Percentiles rank a stretch among this genome's conserved stretches.
Evolutionary conservation across 2,329 filamentous ascomycete genomes (phyloP).

Genomic region (Emmonsiellopsis sp.): DNA sequence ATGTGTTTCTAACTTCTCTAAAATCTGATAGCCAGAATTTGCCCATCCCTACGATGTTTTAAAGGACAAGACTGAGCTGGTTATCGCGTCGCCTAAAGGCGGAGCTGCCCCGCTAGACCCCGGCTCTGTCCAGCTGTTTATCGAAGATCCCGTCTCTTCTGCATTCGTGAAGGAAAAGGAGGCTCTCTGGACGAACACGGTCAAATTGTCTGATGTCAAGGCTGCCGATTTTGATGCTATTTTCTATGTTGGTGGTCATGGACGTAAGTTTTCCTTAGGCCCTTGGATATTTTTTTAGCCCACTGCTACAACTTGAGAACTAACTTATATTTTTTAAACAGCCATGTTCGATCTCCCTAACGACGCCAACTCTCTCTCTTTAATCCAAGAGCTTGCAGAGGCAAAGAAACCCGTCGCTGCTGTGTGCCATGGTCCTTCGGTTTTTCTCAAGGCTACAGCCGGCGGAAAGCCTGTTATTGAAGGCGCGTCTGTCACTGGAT

Average conservation of each 20-base stretch:
- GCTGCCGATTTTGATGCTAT: conserved; percentile 56
- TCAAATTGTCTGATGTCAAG: conserved; percentile 48
- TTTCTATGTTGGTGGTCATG: conserved; percentile 52
- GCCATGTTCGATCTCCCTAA: conserved; percentile 44
- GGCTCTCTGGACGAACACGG: conserved; percentile 55
- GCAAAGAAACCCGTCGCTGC: conserved; percentile 42
- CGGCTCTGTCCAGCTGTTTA: conserved; percentile 46
- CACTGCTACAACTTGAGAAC: background rate
- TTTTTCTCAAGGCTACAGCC: conserved; percentile 36
- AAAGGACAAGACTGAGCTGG: conserved; percentile 44
- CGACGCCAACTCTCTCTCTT: conserved; percentile 31
- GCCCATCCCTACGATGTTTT: conserved; percentile 57
- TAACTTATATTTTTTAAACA: conserved; percentile 8
- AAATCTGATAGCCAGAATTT: conserved; percentile 42
- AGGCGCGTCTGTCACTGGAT: conserved; percentile 37
- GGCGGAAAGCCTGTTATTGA: conserved; percentile 35
- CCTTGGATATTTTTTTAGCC: background rate
- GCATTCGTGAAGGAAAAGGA: conserved; percentile 50
- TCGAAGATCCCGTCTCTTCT: conserved; percentile 43
- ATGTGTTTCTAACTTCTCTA: background rate
- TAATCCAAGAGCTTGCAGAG: conserved; percentile 41
- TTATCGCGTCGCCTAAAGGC: conserved; percentile 54
- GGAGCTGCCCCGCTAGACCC: conserved; percentile 55
- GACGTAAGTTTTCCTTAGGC: conserved; percentile 43
- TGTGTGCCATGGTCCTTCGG: conserved; percentile 42